Conservation (phyloP, 768 basidiomycete genomes). For the Zangia roseola region DNA sequence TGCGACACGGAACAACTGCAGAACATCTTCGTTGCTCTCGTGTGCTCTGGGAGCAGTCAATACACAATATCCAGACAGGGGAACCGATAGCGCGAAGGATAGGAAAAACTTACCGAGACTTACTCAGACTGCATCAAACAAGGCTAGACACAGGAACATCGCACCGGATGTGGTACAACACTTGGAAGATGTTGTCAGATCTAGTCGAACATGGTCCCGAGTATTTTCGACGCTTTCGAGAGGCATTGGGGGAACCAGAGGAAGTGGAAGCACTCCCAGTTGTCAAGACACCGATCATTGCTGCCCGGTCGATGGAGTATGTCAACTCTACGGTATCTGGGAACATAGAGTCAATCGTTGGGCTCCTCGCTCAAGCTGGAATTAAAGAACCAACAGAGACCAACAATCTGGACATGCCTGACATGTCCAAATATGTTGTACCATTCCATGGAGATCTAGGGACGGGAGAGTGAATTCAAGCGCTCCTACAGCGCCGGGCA, state of each 20-base stretch:
- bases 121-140: not conserved
- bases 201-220: not conserved
- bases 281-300: not conserved
- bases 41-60: not conserved
- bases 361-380: not conserved
- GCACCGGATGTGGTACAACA: not conserved
- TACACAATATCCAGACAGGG: not conserved
- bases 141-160: too few relatives aligned
- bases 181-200: not conserved
- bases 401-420: not conserved
- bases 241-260: not conserved
- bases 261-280: not conserved
- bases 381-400: not conserved
- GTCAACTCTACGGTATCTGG: slow-evolving; percentile 1
- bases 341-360: not conserved
- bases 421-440: not conserved
- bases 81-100: not conserved
- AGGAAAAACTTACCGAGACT: not conserved
- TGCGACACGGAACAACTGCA: not conserved
- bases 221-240: not conserved
- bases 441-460: not conserved
- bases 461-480: not conserved
- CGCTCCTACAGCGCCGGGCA: not conserved
- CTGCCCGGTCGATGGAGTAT: not conserved
- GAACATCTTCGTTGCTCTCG: not conserved